Evolutionary conservation across 352 stramenopile species (phyloP), one percentile per base, ranked within the genome.

Genomic region (Pythium coloratum): DNA sequence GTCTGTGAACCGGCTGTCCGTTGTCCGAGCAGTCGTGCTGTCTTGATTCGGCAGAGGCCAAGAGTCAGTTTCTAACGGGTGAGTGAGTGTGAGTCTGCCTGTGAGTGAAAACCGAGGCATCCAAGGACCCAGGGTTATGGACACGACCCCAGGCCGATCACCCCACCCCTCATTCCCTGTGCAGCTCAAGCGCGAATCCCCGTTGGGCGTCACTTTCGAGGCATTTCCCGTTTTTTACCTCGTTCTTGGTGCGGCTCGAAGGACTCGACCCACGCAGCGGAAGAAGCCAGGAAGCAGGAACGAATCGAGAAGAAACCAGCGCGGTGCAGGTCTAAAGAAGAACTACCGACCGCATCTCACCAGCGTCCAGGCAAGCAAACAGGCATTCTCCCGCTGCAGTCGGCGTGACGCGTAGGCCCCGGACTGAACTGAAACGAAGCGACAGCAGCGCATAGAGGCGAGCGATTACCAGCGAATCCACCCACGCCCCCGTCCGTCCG

Each of bases 181-280:
- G 30, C 38, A 14, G 36, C 50, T 46, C 36, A 24, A 53, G 59
- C 50, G 38, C 30, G 20, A 66, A 53, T 58, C 47, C 62, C 50
- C 20, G 34, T 62, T 32, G 53, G 20, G 26, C 55, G 28, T 16
- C 26, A 33, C 38, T 24, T 44, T 51, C 59, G 51, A 62, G 16
- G 56, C 65, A 72, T 73, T 73, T 73, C 65, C 70, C 59, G 65
- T 70, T 73, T 76, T 76, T 73, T 76, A 76, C 69, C 50, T 72
- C 36, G 46, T 36, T 9, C 28, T 55, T 55, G 57, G 12, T 16
- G 30, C 49, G 33, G 34, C 32, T 2, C 18, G 58, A 28, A 30
- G 55, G 36, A 20, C 47, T 14, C 38, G 55, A 34, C 54, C 32
- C 44, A 30, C 47, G 44, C 16, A 60, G 28, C 34, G 58, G 68